phyloP scores from a whole-genome alignment of 1,284 basidiomycete genomes.

The Sanguinoderma infundibulare region DNA sequence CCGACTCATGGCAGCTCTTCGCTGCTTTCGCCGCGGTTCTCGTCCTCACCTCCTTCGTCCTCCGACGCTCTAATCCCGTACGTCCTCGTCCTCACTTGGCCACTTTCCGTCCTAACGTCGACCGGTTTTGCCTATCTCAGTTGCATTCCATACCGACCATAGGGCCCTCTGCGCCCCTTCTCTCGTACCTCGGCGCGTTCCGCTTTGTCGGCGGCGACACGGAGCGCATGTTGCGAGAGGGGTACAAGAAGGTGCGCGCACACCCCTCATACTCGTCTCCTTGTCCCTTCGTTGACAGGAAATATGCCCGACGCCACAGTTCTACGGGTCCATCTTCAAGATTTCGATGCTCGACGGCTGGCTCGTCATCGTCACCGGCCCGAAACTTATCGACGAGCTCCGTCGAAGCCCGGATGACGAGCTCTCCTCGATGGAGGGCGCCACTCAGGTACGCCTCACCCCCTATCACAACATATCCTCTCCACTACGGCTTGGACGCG shows the following conservation, averaged over 20 bases:
- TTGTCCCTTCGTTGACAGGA: not conserved
- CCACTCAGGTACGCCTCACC: slow-evolving; percentile 30
- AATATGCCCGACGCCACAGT: slow-evolving; percentile 32
- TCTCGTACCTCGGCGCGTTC: slow-evolving; percentile 36
- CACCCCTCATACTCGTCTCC: not conserved
- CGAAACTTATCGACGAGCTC: slow-evolving; percentile 47
- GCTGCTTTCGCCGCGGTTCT: slow-evolving; percentile 11
- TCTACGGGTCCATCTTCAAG: slow-evolving; percentile 44
- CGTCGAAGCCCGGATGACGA: slow-evolving; percentile 43
- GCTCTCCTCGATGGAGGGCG: slow-evolving; percentile 43
- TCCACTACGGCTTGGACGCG: too few species aligned
- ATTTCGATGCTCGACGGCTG: slow-evolving; percentile 43
- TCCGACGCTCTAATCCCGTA: slow-evolving; percentile 17
- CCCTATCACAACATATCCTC: not conserved
- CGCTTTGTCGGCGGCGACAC: slow-evolving; percentile 25
- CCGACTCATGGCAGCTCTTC: slow-evolving; percentile 14
- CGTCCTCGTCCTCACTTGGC: not conserved
- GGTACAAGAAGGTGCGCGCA: slow-evolving; percentile 35
- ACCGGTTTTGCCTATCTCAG: slow-evolving; percentile 1
- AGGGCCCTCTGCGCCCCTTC: slow-evolving; percentile 33
- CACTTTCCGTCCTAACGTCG: too few species aligned
- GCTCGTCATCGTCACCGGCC: slow-evolving; percentile 44
- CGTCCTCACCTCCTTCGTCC: slow-evolving; percentile 9
- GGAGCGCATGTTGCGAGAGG: slow-evolving; percentile 33
- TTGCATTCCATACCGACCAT: slow-evolving; percentile 35